Conservation (phyloP, 495 filamentous ascomycete genomes). For the Physcia stellaris region DNA sequence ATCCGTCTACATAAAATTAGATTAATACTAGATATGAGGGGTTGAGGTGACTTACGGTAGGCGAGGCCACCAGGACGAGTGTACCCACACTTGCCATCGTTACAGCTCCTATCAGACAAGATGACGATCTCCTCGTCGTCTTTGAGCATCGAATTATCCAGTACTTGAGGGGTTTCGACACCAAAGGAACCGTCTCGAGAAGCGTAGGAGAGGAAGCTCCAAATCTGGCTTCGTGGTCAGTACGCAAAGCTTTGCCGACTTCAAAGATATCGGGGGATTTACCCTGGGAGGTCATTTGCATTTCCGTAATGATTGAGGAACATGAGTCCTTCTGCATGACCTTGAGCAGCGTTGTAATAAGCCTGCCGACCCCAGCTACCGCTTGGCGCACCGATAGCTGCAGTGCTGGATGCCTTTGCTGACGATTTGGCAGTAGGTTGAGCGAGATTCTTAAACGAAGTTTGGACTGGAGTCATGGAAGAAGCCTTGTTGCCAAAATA, state of each 20-base stretch:
- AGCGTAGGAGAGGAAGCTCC: conserved; percentile 52
- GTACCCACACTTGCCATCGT: conserved; percentile 40
- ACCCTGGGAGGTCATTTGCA: conserved; percentile 7
- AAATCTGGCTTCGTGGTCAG: conserved; percentile 28
- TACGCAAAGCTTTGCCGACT: not conserved
- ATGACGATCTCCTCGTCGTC: conserved; percentile 50
- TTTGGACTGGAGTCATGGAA: conserved; percentile 3
- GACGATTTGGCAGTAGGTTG: not conserved
- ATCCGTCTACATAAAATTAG: conserved; percentile 41
- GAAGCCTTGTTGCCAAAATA: not conserved
- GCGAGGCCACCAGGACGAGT: conserved; percentile 41
- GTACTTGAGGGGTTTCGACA: conserved; percentile 32
- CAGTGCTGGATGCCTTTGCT: not conserved
- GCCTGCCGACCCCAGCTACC: conserved; percentile 28
- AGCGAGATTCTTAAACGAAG: not conserved
- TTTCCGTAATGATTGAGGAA: conserved; percentile 53
- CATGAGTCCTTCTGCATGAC: conserved; percentile 38
- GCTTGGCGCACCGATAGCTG: conserved; percentile 6
- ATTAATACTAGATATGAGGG: not conserved
- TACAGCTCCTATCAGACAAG: conserved; percentile 42
- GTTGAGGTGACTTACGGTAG: conserved; percentile 35
- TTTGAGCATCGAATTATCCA: conserved; percentile 33
- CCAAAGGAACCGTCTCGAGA: conserved; percentile 35
- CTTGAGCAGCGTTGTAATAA: conserved; percentile 41
- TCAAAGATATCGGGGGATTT: too few species aligned